Evolutionary conservation across 2,329 filamentous ascomycete genomes (phyloP), one percentile per base, ranked within the genome.

Genomic region (Trichoderma afroharzianum): DNA sequence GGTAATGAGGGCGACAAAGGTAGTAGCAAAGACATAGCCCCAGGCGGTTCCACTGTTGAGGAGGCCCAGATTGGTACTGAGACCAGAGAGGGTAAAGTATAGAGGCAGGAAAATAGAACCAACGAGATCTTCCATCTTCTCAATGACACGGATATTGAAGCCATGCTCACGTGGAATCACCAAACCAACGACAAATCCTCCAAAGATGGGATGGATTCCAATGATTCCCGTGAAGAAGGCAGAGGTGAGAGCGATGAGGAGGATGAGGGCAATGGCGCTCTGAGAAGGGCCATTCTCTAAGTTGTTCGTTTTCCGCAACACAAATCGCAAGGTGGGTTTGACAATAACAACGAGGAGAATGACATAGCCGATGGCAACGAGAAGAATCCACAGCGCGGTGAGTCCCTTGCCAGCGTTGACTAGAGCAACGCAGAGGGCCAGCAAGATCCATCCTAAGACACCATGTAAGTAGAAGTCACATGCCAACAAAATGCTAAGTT

Each of bases 51-150:
- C 94, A 74, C 87, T 90, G 75, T 97, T 87, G 50, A 98, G 86
- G 8, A 98, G 85, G 24, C 95, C 95, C 43, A 98, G 84, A 76
- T 98, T 90, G 9, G 95, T 98, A 79, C 90, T 95, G 8, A 98
- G 84, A 3, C 95, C 95, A 1, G 95, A 98, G 1, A 97, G 88
- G 0, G 95, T 94, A 82, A 98, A 98, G 80, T 98, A 98, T 2
- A 98, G 88, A 0, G 95, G 95, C 11, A 98, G 81, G 76, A 98
- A 94, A 1, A 98, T 83, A 1, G 92, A 91, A 0, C 91, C 90
- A 33, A 98, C 91, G 12, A 98, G 83, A 86, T 98, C 95, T 80
- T 98, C 95, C 72, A 98, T 91, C 84, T 98, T 98, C 78, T 97
- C 94, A 0, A 94, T 96, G 53, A 97, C 84, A 75, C 95, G 95